phyloP scores from a whole-genome alignment of 352 stramenopile species.

The Phytophthora quininea region DNA sequence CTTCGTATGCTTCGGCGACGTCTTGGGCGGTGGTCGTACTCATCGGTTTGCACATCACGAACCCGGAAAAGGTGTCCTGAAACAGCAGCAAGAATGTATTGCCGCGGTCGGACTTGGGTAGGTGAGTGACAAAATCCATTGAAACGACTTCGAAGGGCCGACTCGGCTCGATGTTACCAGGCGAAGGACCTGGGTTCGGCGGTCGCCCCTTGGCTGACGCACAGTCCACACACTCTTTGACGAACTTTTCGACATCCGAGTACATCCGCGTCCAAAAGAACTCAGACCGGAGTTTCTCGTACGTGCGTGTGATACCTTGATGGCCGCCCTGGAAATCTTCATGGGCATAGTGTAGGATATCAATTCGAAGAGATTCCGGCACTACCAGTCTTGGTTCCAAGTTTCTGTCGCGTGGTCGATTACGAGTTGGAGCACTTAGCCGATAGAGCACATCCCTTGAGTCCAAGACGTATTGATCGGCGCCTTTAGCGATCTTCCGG shows the following conservation, averaged over 20 bases:
- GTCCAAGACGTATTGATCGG: constrained; percentile 1
- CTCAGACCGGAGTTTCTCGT: constrained; percentile 8
- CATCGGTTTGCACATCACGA: background rate
- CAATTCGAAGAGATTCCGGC: background rate
- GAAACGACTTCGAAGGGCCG: constrained; percentile 4
- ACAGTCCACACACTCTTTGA: constrained; percentile 2
- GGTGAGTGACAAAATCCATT: background rate
- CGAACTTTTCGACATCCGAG: background rate
- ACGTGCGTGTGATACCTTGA: constrained; percentile 8
- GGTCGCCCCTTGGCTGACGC: background rate
- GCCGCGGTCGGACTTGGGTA: background rate
- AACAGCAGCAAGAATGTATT: background rate
- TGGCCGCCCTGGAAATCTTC: background rate
- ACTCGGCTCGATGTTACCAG: constrained; percentile 7
- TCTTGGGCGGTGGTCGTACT: background rate
- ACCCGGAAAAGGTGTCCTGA: background rate
- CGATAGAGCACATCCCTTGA: background rate
- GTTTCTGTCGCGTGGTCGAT: background rate
- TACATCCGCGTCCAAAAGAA: constrained; percentile 12
- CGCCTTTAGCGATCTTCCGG: constrained; percentile 1
- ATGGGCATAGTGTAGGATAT: constrained; percentile 4
- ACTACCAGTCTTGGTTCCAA: constrained; percentile 2
- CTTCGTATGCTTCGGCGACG: background rate
- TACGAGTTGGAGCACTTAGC: background rate
- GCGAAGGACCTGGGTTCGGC: constrained; percentile 6